Conservation (phyloP, 257 asterid genomes). For the Nicotiana sylvestris region DNA sequence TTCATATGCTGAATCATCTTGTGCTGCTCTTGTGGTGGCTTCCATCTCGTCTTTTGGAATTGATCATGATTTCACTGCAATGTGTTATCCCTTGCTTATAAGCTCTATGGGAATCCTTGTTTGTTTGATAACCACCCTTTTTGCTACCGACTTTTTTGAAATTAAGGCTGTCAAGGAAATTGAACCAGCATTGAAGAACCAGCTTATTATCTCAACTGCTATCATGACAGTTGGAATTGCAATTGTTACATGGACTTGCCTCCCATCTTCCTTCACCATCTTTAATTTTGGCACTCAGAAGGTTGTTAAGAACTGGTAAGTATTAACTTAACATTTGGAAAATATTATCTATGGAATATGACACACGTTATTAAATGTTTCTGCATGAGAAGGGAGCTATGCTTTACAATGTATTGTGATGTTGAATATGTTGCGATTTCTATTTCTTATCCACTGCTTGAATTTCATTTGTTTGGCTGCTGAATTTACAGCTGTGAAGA, state of each 20-base stretch:
- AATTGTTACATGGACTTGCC: constrained; percentile 22
- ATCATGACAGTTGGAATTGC: constrained; percentile 26
- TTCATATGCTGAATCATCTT: constrained; percentile 47
- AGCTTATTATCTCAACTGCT: constrained; percentile 23
- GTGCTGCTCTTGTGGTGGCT: constrained; percentile 52
- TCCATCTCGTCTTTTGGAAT: constrained; percentile 47
- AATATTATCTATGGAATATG: not conserved
- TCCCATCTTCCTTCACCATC: constrained; percentile 24
- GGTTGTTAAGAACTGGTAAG: constrained; percentile 35
- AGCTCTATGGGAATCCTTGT: constrained; percentile 24
- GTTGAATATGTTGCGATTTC: not conserved
- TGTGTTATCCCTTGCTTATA: constrained; percentile 20
- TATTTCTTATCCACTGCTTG: not conserved
- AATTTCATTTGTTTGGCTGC: not conserved
- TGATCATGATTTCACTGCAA: constrained; percentile 19
- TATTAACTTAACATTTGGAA: not conserved
- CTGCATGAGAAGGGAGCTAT: not conserved
- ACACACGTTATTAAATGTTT: not conserved
- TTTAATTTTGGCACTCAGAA: constrained; percentile 18
- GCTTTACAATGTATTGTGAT: not conserved
- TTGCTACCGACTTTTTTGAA: constrained; percentile 43
- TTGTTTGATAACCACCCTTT: constrained; percentile 27
- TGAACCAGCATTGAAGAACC: constrained; percentile 31
- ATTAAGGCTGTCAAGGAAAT: constrained; percentile 40
- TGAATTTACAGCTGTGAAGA: not conserved